A percentile compares a stretch with the other conserved stretches of the same genome.
Conservation (phyloP, 768 basidiomycete species). For the Suillus variegatus region DNA sequence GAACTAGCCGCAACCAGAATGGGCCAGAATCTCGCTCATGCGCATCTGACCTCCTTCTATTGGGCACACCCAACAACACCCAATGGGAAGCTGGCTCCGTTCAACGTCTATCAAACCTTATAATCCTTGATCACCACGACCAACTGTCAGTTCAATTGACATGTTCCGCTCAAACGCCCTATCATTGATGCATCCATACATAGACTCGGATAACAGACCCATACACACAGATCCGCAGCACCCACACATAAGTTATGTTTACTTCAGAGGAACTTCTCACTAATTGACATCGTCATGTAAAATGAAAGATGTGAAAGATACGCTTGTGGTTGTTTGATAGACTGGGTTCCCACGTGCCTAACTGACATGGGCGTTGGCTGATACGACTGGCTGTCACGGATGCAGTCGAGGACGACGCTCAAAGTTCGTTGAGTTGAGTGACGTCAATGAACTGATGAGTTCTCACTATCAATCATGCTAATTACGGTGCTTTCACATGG, state of each 20-base stretch:
- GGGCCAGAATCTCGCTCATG: not conserved
- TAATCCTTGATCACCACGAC: not conserved
- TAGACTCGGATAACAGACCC: too few species aligned
- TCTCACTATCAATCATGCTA: too few species aligned
- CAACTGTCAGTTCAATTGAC: not conserved
- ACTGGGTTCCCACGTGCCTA: not conserved
- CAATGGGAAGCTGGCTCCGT: not conserved
- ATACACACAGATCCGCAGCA: too few species aligned
- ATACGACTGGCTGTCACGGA: not conserved
- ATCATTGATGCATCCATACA: too few species aligned
- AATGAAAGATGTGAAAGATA: too few species aligned
- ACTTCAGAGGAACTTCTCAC: too few species aligned
- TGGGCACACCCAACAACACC: not conserved
- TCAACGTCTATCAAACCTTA: not conserved
- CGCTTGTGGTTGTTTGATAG: not conserved
- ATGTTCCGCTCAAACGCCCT: not conserved
- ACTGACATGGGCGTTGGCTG: not conserved
- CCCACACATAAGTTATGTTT: too few species aligned
- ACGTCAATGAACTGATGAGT: too few species aligned
- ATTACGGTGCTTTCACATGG: too few species aligned
- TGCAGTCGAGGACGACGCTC: not conserved
- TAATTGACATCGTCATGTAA: too few species aligned
- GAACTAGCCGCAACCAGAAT: too few species aligned
- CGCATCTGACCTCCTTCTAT: not conserved
- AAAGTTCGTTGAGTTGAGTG: too few species aligned